A percentile compares a stretch with the other conserved stretches of the same genome.
These are phyloP conservation scores for Colletotrichum trifolii DNA, from an alignment of 2,329 filamentous ascomycete species.

Conservation along the genomic window DNA sequence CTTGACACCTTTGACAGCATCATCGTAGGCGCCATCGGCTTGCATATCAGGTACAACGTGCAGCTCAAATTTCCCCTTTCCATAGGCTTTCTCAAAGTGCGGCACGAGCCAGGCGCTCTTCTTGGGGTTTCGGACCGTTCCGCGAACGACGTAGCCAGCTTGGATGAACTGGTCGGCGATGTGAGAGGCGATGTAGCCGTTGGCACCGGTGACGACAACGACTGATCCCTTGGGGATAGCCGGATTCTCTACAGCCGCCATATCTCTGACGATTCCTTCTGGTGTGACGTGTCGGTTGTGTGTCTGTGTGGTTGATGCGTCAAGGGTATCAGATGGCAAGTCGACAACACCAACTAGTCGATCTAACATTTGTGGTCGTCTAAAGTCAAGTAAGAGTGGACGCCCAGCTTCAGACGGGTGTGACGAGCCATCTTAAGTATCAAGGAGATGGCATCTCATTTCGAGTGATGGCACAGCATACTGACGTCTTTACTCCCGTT, in stretches of 20 bases:
- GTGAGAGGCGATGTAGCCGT: constrained; percentile 54
- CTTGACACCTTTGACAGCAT: constrained; percentile 43
- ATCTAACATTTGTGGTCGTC: neutral
- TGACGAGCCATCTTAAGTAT: neutral
- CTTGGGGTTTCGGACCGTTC: constrained; percentile 50
- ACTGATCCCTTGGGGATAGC: constrained; percentile 44
- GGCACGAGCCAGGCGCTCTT: constrained; percentile 47
- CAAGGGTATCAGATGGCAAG: constrained; percentile 15
- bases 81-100: constrained; percentile 47
- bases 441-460: neutral
- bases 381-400: neutral
- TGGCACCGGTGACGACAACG: constrained; percentile 55
- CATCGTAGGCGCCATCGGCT: constrained; percentile 40
- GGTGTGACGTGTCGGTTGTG: neutral
- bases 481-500: neutral
- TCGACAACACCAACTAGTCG: constrained; percentile 1
- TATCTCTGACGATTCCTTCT: neutral
- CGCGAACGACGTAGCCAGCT: constrained; percentile 56
- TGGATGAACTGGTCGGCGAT: constrained; percentile 51
- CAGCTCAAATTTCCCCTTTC: constrained; percentile 47
- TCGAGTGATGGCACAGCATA: no score
- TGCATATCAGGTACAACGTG: constrained; percentile 48
- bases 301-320: constrained; percentile 11
- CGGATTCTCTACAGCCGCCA: constrained; percentile 19
- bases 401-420: neutral